Evolutionary conservation across 164 flowering plant species (phyloP), one percentile per base, ranked within the genome.

Genomic region (Warburgia ugandensis): DNA sequence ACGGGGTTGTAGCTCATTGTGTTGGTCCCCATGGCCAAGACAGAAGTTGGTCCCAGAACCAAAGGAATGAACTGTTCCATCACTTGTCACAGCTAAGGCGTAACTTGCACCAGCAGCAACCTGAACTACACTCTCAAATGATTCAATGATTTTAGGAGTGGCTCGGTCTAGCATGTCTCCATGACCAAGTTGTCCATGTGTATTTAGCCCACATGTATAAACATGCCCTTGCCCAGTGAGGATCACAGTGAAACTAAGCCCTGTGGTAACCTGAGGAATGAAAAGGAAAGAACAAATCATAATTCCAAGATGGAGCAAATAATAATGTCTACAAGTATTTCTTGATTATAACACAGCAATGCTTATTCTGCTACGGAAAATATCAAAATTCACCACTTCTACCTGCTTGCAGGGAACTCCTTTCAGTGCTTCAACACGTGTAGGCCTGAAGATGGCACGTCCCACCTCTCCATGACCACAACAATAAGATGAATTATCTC

Each of bases 1-100:
- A 22, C 86, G 83, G 10, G 98, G 96, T 48, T 32, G 81, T 42
- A 70, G 68, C 70, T 83, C 88, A 50, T 81, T 62, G 45, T 81
- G 92, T 65, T 84, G 98, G 55, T 87, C 95, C 32, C 96, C 98
- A 64, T 87, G 98, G 46, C 96, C 98, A 50, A 91, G 90, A 68
- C 98, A 91, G 66, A n/a, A 86, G 61, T 87, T 91, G 60, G 81
- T 59, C 35, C 85, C 92, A n/a, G 84, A 91, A 11, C 98, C 98
- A 60, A 83, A 91, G 7, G 98, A 87, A 68, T 79, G 71, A 35
- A 85, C 66, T 14, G 78, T 70, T 17, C 98, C 96, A 72, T 80
- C 79, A 22, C 61, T 62, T 26, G 75, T 65, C 30, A 91, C 84
- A 36, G 88, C 83, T 21, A 91, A 68, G 41, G 76, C 73, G 61